phyloP scores from a whole-genome alignment of 139 green algal species.

The Tetratostichococcus sp. region DNA sequence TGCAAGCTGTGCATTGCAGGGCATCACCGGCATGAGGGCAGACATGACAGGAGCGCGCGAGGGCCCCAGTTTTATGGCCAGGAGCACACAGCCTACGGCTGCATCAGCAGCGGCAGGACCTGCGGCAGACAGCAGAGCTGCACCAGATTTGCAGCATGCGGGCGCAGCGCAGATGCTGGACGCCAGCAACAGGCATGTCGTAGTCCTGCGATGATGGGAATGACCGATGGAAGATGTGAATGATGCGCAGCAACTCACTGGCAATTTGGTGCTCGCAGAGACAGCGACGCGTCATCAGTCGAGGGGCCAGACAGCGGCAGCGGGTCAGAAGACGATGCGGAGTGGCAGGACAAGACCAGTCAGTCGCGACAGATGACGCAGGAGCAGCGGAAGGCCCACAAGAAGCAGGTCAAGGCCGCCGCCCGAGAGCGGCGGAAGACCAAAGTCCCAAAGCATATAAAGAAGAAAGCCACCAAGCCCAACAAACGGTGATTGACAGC shows the following conservation, averaged over 20 bases:
- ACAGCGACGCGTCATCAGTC: background rate
- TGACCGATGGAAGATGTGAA: no score
- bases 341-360: slow-evolving; percentile 24
- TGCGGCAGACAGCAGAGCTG: no score
- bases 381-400: slow-evolving; percentile 61
- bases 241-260: no score
- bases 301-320: slow-evolving; percentile 13
- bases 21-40: slow-evolving; percentile 57
- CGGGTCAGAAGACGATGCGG: slow-evolving; percentile 23
- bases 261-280: no score
- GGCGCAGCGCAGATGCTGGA: no score
- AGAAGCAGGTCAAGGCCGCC: slow-evolving; percentile 81
- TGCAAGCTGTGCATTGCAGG: no score
- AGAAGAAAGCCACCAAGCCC: slow-evolving; percentile 72
- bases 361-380: slow-evolving; percentile 33
- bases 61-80: slow-evolving; percentile 4
- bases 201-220: no score
- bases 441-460: slow-evolving; percentile 93
- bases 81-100: background rate
- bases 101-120: no score
- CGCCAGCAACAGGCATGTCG: no score
- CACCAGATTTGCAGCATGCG: no score
- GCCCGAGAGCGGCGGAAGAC: slow-evolving; percentile 82
- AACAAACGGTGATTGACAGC: slow-evolving; percentile 10
- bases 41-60: slow-evolving; percentile 72